Evolutionary conservation across 192 early-diverging fungal species (phyloP), one percentile per base, ranked within the genome.

Genomic region (Rhizoclosmatium globosum): DNA sequence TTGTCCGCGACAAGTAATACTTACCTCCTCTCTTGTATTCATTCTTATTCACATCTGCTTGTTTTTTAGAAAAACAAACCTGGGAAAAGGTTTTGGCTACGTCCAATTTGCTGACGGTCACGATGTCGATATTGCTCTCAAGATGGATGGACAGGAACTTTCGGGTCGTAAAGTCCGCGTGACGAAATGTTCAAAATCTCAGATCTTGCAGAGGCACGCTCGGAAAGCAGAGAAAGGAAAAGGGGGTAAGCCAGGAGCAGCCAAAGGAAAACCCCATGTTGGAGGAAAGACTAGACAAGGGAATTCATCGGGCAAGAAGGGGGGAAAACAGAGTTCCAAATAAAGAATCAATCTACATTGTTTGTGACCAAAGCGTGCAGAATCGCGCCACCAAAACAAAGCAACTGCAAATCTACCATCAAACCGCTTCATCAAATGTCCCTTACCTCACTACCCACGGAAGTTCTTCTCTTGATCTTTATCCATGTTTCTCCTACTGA

Each of bases 51-150:
- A 58, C 57, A 58, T 58, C 2, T 57, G 53, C 11, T 31, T 17
- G 50, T 53, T 7, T 47, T 21, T 2, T 0, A 77, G 83, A 46
- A 80, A 79, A 68, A 95, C 93, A 39, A 96, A 95, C 67, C 83
- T 97, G 56, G 97, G 97, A 48, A 98, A 98, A 80, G 97, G 97
- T 2, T 93, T 97, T 83, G 97, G 91, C 0, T 98, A 95, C 83
- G 95, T 97, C 48, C 94, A 96, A 82, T 97, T 96, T 80, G 76
- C 81, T 76, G 91, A 96, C 62, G 90, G 92, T 47, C 89, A 91
- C 19, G 82, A 91, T 9, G 93, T 98, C 13, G 80, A 86, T 17
- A 81, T 96, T 68, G 96, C 96, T 0, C 80, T 97, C 47, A 92
- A 93, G 77, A 83, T 96, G 45, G 94, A 90, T 60, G 72, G 72